Evolutionary conservation across 768 basidiomycete species (phyloP).

Genomic region (Coprinellus micaceus): DNA sequence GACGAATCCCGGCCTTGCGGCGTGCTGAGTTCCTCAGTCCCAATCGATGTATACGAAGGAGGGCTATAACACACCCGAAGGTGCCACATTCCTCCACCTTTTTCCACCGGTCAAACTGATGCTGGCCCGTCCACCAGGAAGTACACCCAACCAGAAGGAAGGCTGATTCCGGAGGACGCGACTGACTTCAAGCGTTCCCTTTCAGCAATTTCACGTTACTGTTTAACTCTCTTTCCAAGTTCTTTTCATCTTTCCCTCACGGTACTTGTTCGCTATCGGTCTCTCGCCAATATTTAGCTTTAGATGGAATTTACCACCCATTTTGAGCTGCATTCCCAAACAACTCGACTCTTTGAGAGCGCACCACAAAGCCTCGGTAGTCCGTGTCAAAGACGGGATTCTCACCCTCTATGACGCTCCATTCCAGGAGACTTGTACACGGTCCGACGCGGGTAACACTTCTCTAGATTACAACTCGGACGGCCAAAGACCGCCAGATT

Average conservation of each 20-base stretch:
- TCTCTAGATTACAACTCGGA: slow-evolving; percentile 81
- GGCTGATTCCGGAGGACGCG: slow-evolving; percentile 52
- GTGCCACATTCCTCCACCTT: slow-evolving; percentile 61
- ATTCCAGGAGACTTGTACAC: slow-evolving; percentile 78
- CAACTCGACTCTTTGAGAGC: slow-evolving; percentile 80
- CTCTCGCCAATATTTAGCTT: slow-evolving; percentile 80
- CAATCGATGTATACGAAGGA: slow-evolving; percentile 47
- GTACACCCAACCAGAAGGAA: slow-evolving; percentile 49
- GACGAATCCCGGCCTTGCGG: slow-evolving; percentile 48
- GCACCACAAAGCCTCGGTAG: slow-evolving; percentile 62
- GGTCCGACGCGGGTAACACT: slow-evolving; percentile 66
- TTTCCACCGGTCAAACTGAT: slow-evolving; percentile 62
- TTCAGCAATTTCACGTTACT: slow-evolving; percentile 80
- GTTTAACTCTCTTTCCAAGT: slow-evolving; percentile 79
- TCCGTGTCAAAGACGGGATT: slow-evolving; percentile 54
- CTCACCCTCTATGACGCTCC: slow-evolving; percentile 77
- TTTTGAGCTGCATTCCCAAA: slow-evolving; percentile 84
- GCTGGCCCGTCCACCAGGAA: slow-evolving; percentile 60
- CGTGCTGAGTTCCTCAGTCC: slow-evolving; percentile 64
- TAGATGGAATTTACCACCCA: slow-evolving; percentile 83
- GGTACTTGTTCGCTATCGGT: slow-evolving; percentile 83
- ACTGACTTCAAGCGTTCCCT: slow-evolving; percentile 76
- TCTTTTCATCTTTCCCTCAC: slow-evolving; percentile 81
- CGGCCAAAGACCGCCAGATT: slow-evolving; percentile 62
- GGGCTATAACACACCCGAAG: slow-evolving; percentile 67